A percentile compares a stretch with the other conserved stretches of the same genome.
Evolutionary conservation across 257 asterid genomes (phyloP).

Genomic region (Gentiana macrophylla): DNA sequence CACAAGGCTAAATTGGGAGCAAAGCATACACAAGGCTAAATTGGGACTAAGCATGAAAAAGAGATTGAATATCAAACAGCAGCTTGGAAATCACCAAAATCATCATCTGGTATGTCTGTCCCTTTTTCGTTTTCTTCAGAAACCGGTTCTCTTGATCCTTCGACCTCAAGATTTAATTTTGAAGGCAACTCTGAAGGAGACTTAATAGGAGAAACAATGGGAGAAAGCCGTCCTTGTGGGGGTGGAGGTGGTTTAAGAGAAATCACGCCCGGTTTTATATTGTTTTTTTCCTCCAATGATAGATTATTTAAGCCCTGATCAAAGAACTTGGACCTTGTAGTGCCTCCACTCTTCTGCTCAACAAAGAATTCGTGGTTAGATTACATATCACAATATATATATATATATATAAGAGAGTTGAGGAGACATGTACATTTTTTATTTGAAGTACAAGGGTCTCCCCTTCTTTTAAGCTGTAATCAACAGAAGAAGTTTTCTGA

Average conservation of each 20-base stretch:
- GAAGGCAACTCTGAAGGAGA: slow-evolving; percentile 33
- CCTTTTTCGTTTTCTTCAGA: slow-evolving; percentile 21
- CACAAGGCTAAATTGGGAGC: too few relatives aligned
- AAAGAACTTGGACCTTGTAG: slow-evolving; percentile 61
- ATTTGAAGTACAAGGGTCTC: slow-evolving; percentile 84
- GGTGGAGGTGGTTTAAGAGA: slow-evolving; percentile 63
- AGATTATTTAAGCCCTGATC: slow-evolving; percentile 76
- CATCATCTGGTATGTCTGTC: slow-evolving; percentile 57
- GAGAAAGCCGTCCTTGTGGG: slow-evolving; percentile 59
- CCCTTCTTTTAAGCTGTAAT: slow-evolving; percentile 95
- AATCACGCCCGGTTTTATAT: slow-evolving; percentile 28
- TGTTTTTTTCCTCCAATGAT: slow-evolving; percentile 50
- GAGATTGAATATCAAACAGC: slow-evolving; percentile 37
- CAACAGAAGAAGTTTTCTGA: slow-evolving; percentile 71
- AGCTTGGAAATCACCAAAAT: slow-evolving; percentile 96
- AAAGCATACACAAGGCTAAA: too few relatives aligned
- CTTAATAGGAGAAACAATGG: slow-evolving; percentile 29
- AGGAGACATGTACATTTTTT: slow-evolving; percentile 42
- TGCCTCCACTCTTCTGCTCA: slow-evolving; percentile 47
- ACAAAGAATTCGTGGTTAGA: neutral
- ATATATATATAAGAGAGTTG: slow-evolving; percentile 2
- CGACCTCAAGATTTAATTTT: slow-evolving; percentile 23
- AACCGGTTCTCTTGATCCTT: slow-evolving; percentile 22
- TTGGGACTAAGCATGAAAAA: too few relatives aligned
- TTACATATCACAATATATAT: neutral